Conservation (phyloP, 768 basidiomycete species). For the Punctularia strigosozonata region DNA sequence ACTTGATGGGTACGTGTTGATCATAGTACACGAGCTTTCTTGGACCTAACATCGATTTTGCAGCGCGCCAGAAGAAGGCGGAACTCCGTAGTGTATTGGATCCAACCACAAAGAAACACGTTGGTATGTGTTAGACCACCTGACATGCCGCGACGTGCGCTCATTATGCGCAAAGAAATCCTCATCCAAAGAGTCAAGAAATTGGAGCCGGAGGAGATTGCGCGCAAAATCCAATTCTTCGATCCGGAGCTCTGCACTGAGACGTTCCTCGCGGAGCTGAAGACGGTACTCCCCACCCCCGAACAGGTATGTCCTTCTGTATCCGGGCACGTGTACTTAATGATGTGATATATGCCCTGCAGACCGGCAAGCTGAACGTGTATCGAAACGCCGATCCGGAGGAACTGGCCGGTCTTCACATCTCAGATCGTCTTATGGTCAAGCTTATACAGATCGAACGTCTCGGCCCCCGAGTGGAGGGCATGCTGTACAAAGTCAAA, state of each 20-base stretch:
- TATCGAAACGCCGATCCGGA: constrained; percentile 80
- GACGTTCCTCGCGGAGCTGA: constrained; percentile 80
- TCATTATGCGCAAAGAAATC: constrained; percentile 48
- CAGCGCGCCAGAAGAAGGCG: constrained; percentile 75
- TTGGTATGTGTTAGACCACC: constrained; percentile 46
- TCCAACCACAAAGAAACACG: constrained; percentile 82
- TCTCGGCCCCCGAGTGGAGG: constrained; percentile 75
- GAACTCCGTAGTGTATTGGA: constrained; percentile 89
- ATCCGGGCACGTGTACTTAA: background rate
- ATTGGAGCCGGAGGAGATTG: constrained; percentile 80
- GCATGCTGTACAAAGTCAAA: constrained; percentile 87
- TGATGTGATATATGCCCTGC: constrained; percentile 3
- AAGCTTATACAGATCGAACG: constrained; percentile 92
- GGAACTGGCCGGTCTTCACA: constrained; percentile 82
- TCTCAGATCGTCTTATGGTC: constrained; percentile 94
- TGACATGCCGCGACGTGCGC: background rate
- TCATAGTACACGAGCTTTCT: background rate
- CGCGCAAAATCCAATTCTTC: constrained; percentile 72
- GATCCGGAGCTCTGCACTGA: constrained; percentile 82
- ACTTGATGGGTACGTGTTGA: constrained; percentile 57
- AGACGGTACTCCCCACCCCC: constrained; percentile 80
- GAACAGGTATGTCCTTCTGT: constrained; percentile 50
- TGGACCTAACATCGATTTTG: constrained; percentile 4
- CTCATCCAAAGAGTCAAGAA: constrained; percentile 81
- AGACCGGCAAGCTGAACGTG: constrained; percentile 84